These are phyloP conservation scores for Paracoccidioides brasiliensis DNA, from an alignment of 2,329 filamentous ascomycete genomes.

Conservation along the genomic window DNA sequence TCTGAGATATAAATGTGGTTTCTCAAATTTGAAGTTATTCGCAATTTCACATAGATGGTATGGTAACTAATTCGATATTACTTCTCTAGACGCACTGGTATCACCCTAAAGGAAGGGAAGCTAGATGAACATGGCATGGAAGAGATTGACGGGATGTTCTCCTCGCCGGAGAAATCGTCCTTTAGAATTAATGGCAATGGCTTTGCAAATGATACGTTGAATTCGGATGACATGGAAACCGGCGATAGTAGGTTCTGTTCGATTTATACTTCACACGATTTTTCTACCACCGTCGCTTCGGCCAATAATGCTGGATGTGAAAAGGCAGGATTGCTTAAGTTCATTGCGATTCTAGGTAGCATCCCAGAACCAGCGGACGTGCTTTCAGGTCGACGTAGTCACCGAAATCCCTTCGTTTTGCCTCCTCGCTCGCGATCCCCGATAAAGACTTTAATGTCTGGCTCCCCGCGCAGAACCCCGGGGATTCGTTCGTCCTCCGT, in stretches of 20 bases:
- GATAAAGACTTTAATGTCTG: slow-evolving; percentile 31
- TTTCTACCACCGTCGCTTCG: neutral
- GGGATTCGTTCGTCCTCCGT: slow-evolving; percentile 31
- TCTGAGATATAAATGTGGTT: neutral
- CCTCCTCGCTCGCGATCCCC: slow-evolving; percentile 33
- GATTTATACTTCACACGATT: neutral
- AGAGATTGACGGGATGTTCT: slow-evolving; percentile 75
- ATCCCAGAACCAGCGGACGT: slow-evolving; percentile 31
- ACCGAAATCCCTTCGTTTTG: slow-evolving; percentile 25
- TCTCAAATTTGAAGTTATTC: neutral
- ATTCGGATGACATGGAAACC: slow-evolving; percentile 50
- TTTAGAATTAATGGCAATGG: slow-evolving; percentile 20
- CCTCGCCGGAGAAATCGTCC: slow-evolving; percentile 61
- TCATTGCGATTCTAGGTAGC: slow-evolving; percentile 20
- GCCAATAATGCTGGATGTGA: neutral
- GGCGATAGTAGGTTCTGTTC: slow-evolving; percentile 42
- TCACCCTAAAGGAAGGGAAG: slow-evolving; percentile 64
- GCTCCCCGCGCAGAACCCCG: slow-evolving; percentile 31
- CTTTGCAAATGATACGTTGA: slow-evolving; percentile 31
- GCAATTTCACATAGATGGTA: neutral
- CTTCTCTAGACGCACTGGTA: slow-evolving; percentile 65
- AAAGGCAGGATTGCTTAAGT: neutral
- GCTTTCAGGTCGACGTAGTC: slow-evolving; percentile 22
- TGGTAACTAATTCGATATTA: slow-evolving; percentile 12
- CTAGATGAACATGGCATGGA: slow-evolving; percentile 91